A percentile compares a stretch with the other conserved stretches of the same genome.
Conservation (phyloP, 1,284 basidiomycete genomes). For the Malassezia nana region DNA sequence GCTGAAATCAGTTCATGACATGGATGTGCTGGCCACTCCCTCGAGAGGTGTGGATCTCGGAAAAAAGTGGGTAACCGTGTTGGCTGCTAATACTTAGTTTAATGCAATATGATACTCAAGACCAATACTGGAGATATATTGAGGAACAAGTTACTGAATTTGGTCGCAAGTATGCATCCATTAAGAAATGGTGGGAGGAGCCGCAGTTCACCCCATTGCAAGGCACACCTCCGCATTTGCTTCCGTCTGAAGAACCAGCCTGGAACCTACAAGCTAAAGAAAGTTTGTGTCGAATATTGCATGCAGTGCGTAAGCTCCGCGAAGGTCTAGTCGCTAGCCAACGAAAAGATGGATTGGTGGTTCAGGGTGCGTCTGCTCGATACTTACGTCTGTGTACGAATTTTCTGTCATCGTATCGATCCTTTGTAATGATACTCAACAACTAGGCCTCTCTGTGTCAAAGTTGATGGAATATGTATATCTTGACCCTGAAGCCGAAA, state of each 20-base stretch:
- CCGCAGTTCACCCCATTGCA: neutral
- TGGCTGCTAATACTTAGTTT: neutral
- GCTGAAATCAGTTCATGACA: neutral
- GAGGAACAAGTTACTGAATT: neutral
- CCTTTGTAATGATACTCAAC: neutral
- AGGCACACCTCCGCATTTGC: neutral
- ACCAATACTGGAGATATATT: slow-evolving; percentile 9
- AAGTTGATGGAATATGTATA: slow-evolving; percentile 9
- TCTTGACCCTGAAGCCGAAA: neutral
- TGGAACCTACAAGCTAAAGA: neutral
- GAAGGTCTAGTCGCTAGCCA: slow-evolving; percentile 12
- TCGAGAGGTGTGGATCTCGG: slow-evolving; percentile 5
- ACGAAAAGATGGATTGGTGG: slow-evolving; percentile 4
- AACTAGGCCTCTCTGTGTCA: neutral
- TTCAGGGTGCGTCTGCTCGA: slow-evolving; percentile 2
- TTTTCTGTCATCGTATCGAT: slow-evolving; percentile 9
- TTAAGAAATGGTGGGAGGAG: neutral
- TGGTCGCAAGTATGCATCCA: neutral
- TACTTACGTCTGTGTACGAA: slow-evolving; percentile 5
- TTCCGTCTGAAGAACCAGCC: neutral
- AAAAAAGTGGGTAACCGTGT: neutral
- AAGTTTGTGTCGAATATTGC: slow-evolving; percentile 2
- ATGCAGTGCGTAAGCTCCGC: slow-evolving; percentile 10
- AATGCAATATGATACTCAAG: neutral
- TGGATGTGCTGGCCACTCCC: slow-evolving; percentile 7